A percentile compares a stretch with the other conserved stretches of the same genome.
phyloP scores from a whole-genome alignment of 176 grass and related monocot species.

The Avena atlantica region DNA sequence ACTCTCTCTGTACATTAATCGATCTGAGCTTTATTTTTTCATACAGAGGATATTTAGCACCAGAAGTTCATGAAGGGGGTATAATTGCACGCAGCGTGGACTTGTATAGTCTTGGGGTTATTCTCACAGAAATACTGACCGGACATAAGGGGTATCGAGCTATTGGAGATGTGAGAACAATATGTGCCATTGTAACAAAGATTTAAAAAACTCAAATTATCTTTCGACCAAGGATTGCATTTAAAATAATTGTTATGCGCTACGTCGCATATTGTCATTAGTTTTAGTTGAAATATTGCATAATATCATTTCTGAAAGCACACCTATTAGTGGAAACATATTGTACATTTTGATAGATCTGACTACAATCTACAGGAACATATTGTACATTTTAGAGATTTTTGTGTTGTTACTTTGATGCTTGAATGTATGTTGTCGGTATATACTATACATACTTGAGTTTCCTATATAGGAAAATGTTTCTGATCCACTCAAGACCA shows the following conservation, averaged over 20 bases:
- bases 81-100: neutral
- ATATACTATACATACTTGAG: neutral
- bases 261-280: neutral
- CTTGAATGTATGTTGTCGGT: neutral
- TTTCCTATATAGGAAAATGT: neutral
- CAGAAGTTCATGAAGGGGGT: neutral
- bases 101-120: slow-evolving; percentile 1
- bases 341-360: neutral
- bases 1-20: neutral
- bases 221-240: neutral
- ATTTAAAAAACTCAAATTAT: neutral
- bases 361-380: neutral
- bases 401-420: neutral
- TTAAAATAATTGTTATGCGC: neutral
- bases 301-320: neutral
- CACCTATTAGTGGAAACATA: neutral
- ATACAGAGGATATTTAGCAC: neutral
- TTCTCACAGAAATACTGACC: neutral
- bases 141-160: neutral
- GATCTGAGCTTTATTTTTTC: neutral
- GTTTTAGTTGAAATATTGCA: neutral
- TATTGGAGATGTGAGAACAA: neutral
- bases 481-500: neutral
- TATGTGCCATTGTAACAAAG: neutral
- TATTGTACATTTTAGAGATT: neutral